Conservation (phyloP, 2,329 filamentous ascomycete genomes). For the Mycosphaerella sp. region DNA sequence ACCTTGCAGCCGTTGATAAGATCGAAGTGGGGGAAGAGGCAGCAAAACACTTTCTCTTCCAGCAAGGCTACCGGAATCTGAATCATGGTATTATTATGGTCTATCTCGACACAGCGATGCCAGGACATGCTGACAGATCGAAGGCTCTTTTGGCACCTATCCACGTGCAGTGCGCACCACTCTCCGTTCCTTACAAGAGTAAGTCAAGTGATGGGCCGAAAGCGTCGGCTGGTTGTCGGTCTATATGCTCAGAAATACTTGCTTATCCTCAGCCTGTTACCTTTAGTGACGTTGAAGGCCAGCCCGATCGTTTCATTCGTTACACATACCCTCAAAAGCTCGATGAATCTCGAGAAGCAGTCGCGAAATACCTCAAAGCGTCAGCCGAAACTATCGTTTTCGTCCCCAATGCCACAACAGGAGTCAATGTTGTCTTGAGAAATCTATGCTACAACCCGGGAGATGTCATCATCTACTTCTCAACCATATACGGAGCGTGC, state of each 20-base stretch:
- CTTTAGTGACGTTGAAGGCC: constrained; percentile 50
- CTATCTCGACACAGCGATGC: not conserved
- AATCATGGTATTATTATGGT: constrained; percentile 61
- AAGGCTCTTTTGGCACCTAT: constrained; percentile 74
- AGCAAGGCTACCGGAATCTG: constrained; percentile 61
- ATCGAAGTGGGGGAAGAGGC: constrained; percentile 38
- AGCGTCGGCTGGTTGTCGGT: too few relatives aligned
- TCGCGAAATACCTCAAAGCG: constrained; percentile 62
- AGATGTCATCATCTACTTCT: constrained; percentile 75
- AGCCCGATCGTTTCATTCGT: constrained; percentile 70
- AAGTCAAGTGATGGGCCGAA: not conserved
- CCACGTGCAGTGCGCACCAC: constrained; percentile 56
- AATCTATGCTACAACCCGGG: constrained; percentile 62
- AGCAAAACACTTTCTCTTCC: constrained; percentile 63
- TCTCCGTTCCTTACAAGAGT: constrained; percentile 59
- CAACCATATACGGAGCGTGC: constrained; percentile 71
- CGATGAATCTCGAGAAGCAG: constrained; percentile 56
- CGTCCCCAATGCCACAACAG: constrained; percentile 73
- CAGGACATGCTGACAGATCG: not conserved
- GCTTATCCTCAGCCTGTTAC: too few relatives aligned
- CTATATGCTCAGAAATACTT: too few relatives aligned
- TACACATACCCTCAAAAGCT: constrained; percentile 59
- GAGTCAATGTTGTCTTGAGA: constrained; percentile 71
- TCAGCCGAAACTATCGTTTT: constrained; percentile 64
- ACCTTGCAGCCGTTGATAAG: constrained; percentile 7